Base-by-base conservation (phyloP, 208 protist species). In the Wallacemonas sp. region DNA sequence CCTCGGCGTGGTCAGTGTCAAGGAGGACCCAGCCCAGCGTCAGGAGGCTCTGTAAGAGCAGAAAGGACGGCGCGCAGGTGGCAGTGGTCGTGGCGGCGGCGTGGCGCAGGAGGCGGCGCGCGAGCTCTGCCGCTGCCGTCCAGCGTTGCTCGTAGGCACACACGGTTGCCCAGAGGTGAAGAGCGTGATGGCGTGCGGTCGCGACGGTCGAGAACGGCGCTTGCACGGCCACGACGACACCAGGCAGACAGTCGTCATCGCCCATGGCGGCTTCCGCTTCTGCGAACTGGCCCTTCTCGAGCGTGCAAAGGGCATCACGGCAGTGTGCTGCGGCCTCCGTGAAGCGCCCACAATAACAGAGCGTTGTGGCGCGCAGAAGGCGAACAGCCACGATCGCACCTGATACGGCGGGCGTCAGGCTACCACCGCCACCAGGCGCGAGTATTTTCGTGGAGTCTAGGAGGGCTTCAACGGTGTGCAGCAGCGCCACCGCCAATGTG, bases 61-160 rank as follows among this genome's bases (percentile, higher is more conserved):
- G 8, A 32, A 54, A 6, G 27, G 60, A 63, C 33, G 21, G 50
- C 34, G 27, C 46, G 48, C 29, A 42, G 34, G 30, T 68, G 50
- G 15, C 30, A 22, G 9, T 58, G 50, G 5, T 13, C 29, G 48
- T 45, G 52, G 5, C 48, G 33, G 45, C 30, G 0, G 5, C 24
- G 36, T 44, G 32, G 41, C 2, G 46, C 39, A 53, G 39, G 34
- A 27, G 8, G 19, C 66, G 42, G 19, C 61, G 34, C 42, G 41
- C 53, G 37, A 57, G 50, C n/a, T 34, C 50, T 2, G 30, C 38
- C 50, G 50, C 32, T 9, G 4, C 21, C 15, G 50, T 30, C 45
- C n/a, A 53, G 21, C 45, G 45, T 10, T 53, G 45, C 10, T 9
- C 45, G 9, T 19, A 32, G 5, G 17, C 50, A 37, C 30, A 57